A percentile compares a stretch with the other conserved stretches of the same genome.
Conservation (phyloP, 2,329 filamentous ascomycete genomes). For the Colletotrichum liriopes region DNA sequence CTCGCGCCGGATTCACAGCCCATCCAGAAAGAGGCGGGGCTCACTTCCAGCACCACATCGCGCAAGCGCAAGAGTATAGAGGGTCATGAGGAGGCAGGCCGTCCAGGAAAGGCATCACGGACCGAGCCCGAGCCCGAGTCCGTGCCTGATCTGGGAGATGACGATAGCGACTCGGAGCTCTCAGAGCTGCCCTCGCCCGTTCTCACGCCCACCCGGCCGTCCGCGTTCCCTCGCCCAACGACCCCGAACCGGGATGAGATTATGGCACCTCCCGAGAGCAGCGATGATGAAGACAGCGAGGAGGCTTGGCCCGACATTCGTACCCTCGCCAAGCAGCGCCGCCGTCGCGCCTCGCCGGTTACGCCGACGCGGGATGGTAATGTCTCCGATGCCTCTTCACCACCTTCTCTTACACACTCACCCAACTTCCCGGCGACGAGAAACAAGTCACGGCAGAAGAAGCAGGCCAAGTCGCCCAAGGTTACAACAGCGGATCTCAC, state of each 20-base stretch:
- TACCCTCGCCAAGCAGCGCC: constrained; percentile 63
- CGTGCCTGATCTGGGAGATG: constrained; percentile 45
- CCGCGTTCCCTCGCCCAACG: constrained; percentile 51
- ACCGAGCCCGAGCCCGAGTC: constrained; percentile 45
- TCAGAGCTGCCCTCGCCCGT: constrained; percentile 56
- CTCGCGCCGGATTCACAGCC: constrained; percentile 47
- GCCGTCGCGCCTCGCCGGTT: constrained; percentile 54
- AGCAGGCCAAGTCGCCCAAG: constrained; percentile 53
- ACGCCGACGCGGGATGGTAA: constrained; percentile 58
- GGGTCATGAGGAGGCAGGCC: constrained; percentile 55
- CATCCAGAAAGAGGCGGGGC: constrained; percentile 43
- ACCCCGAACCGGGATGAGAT: constrained; percentile 67
- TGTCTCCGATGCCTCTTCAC: constrained; percentile 73
- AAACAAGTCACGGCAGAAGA: constrained; percentile 47
- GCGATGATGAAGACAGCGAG: constrained; percentile 62
- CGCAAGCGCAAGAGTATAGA: constrained; percentile 73
- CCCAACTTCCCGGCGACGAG: constrained; percentile 65
- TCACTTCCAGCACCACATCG: constrained; percentile 54
- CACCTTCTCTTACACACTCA: constrained; percentile 77
- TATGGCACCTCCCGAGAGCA: constrained; percentile 71
- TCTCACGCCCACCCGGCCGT: constrained; percentile 45
- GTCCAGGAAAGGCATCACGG: constrained; percentile 56
- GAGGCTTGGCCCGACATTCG: constrained; percentile 68
- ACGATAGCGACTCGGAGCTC: constrained; percentile 52
- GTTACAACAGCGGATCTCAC: constrained; percentile 70